Evolutionary conservation across 352 stramenopile genomes (phyloP).

Genomic region (Pythium vanterpoolii): DNA sequence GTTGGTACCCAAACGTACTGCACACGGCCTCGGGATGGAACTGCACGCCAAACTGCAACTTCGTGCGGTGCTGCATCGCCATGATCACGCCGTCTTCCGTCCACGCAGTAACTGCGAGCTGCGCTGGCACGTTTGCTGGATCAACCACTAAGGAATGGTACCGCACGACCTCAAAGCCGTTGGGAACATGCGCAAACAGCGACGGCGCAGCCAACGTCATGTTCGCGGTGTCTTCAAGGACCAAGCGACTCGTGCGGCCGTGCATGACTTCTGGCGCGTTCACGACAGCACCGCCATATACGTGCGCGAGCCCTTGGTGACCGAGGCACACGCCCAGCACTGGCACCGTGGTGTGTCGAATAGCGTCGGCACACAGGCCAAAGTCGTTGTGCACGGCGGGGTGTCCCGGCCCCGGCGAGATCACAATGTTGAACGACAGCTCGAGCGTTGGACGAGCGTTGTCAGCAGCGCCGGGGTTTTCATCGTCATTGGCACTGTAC

Average conservation of each 20-base stretch:
- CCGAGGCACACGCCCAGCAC: constrained; percentile 97
- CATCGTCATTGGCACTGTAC: neutral
- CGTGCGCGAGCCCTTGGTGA: constrained; percentile 92
- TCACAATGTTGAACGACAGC: constrained; percentile 77
- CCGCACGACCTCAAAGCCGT: constrained; percentile 89
- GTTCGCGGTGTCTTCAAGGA: constrained; percentile 14
- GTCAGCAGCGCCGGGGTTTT: no score
- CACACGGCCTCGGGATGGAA: constrained; percentile 97
- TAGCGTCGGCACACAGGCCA: constrained; percentile 84
- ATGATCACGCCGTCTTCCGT: constrained; percentile 85
- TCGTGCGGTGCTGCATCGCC: constrained; percentile 78
- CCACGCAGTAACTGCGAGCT: constrained; percentile 59
- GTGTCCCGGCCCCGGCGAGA: constrained; percentile 91
- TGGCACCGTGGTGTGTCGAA: constrained; percentile 54
- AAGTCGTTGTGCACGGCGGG: constrained; percentile 77
- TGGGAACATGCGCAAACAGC: constrained; percentile 63
- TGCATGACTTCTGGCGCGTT: constrained; percentile 91
- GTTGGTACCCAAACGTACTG: constrained; percentile 75
- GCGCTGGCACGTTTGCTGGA: constrained; percentile 29
- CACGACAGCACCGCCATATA: constrained; percentile 83
- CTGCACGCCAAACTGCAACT: constrained; percentile 94
- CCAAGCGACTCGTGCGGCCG: constrained; percentile 86
- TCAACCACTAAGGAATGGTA: constrained; percentile 95
- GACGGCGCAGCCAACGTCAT: constrained; percentile 14
- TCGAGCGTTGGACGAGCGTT: neutral